These are phyloP conservation scores for Venturia oleaginea DNA, from an alignment of 2,329 filamentous ascomycete genomes.

Conservation along the genomic window DNA sequence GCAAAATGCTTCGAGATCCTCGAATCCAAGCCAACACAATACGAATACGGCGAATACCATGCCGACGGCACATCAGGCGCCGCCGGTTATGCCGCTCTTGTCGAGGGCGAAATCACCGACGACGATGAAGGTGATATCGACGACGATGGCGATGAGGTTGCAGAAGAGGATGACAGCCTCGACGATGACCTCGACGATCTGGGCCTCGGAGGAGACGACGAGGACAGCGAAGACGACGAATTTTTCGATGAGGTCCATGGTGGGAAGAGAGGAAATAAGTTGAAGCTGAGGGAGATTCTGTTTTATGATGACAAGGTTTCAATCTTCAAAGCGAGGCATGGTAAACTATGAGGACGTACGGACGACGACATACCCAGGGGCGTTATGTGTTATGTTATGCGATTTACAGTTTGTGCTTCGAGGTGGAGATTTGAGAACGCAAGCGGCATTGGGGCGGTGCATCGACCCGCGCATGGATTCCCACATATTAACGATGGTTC, in stretches of 20 bases:
- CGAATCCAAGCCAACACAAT: constrained; percentile 48
- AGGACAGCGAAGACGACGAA: constrained; percentile 40
- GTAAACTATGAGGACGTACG: constrained; percentile 25
- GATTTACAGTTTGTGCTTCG: neutral
- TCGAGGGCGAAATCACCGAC: constrained; percentile 20
- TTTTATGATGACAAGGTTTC: constrained; percentile 79
- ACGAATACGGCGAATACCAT: constrained; percentile 21
- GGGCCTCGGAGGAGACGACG: constrained; percentile 40
- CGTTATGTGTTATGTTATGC: constrained; percentile 1
- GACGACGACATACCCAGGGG: neutral
- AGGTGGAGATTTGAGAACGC: neutral
- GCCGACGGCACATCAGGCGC: constrained; percentile 17
- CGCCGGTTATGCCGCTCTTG: constrained; percentile 23
- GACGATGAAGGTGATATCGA: constrained; percentile 33
- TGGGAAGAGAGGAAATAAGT: constrained; percentile 31
- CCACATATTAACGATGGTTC: neutral
- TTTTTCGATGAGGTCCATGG: constrained; percentile 40
- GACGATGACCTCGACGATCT: constrained; percentile 42
- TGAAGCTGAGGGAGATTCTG: constrained; percentile 66
- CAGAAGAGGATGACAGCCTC: constrained; percentile 30
- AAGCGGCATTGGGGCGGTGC: constrained; percentile 6
- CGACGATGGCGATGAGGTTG: constrained; percentile 23
- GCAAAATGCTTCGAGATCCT: constrained; percentile 75
- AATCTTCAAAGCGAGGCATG: constrained; percentile 69
- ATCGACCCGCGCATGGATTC: constrained; percentile 1